These are phyloP conservation scores for Kokia cookei DNA, from an alignment of 441 rosid species.

Conservation along the genomic window DNA sequence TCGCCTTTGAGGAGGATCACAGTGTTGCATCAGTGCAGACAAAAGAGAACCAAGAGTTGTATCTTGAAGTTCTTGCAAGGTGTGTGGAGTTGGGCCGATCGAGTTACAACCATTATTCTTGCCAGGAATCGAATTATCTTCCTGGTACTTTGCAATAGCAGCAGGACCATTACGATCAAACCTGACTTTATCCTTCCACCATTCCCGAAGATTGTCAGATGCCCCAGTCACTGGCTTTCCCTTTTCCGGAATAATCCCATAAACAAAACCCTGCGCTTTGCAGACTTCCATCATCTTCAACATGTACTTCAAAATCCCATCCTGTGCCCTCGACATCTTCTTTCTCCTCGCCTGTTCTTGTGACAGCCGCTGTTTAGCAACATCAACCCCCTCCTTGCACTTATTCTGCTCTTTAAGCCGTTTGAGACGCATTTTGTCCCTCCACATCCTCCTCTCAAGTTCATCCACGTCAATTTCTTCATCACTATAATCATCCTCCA, in stretches of 20 bases:
- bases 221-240: slow-evolving; percentile 94
- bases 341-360: slow-evolving; percentile 96
- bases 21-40: slow-evolving; percentile 81
- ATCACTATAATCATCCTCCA: slow-evolving; percentile 50
- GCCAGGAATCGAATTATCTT: slow-evolving; percentile 48
- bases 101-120: slow-evolving; percentile 29
- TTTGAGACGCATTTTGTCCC: slow-evolving; percentile 60
- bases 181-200: slow-evolving; percentile 97
- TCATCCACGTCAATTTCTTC: slow-evolving; percentile 65
- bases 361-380: slow-evolving; percentile 74
- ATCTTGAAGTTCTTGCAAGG: slow-evolving; percentile 86
- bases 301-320: slow-evolving; percentile 84
- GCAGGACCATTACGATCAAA: slow-evolving; percentile 92
- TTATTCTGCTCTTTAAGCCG: slow-evolving; percentile 60
- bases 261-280: slow-evolving; percentile 89
- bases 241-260: slow-evolving; percentile 81
- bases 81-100: slow-evolving; percentile 51
- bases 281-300: slow-evolving; percentile 76
- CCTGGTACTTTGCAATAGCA: slow-evolving; percentile 68
- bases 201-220: slow-evolving; percentile 85
- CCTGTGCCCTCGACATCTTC: slow-evolving; percentile 80
- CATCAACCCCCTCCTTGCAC: slow-evolving; percentile 48
- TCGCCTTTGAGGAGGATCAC: slow-evolving; percentile 88
- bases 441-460: slow-evolving; percentile 87
- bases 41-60: slow-evolving; percentile 91